Evolutionary conservation across 2,329 filamentous ascomycete genomes (phyloP).

Genomic region (Apiospora marii): DNA sequence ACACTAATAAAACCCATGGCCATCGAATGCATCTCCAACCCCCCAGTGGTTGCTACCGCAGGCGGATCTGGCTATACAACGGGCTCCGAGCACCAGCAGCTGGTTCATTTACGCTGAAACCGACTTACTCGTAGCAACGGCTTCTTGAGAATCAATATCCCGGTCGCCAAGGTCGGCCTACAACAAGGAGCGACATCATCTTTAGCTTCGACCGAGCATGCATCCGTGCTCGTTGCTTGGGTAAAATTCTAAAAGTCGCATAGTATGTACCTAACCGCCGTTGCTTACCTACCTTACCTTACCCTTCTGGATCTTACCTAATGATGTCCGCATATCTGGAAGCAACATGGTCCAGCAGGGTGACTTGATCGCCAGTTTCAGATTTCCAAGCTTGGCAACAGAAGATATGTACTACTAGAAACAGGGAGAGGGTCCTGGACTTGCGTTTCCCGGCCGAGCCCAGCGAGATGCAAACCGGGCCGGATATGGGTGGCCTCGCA

Average conservation of each 20-base stretch:
- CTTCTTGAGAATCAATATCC: background rate
- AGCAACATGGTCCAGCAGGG: background rate
- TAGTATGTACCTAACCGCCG: slow-evolving; percentile 5
- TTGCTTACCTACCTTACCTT: background rate
- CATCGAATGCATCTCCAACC: background rate
- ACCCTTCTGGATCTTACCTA: background rate
- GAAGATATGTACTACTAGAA: background rate
- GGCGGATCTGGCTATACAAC: background rate
- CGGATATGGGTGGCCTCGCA: background rate
- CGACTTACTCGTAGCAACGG: slow-evolving; percentile 13
- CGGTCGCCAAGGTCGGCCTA: background rate
- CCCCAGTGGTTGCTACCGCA: background rate
- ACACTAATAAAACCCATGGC: slow-evolving; percentile 7
- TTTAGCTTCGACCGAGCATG: slow-evolving; percentile 3
- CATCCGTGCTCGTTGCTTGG: slow-evolving; percentile 18
- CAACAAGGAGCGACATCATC: background rate
- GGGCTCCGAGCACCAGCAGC: background rate
- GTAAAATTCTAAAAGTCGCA: background rate
- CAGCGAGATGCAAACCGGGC: background rate
- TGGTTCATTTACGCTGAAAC: slow-evolving; percentile 16
- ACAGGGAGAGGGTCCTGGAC: background rate
- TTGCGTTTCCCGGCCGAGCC: background rate
- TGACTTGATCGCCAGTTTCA: background rate
- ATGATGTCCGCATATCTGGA: background rate
- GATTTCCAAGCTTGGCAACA: background rate